Base-by-base conservation (phyloP, 495 filamentous ascomycete species). In the Penicillium odoratum region DNA sequence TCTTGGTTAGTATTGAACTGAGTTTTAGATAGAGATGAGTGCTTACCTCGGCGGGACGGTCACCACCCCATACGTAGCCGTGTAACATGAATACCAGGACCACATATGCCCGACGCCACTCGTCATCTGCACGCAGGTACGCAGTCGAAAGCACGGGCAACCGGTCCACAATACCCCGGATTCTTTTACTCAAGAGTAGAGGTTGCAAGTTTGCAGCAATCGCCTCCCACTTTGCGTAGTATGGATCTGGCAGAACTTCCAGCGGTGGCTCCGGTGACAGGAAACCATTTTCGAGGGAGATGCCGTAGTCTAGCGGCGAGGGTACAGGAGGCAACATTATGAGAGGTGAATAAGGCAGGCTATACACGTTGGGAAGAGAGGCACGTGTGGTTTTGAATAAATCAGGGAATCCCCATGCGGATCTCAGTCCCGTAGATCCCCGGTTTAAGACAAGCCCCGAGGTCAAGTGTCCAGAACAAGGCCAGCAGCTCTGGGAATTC, bases 11-110 rank as follows among this genome's bases (percentile, higher is more conserved):
- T 30, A 9, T n/a, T n/a, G 7, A 9, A 51, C 3, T 11, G 5
- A 0, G 15, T 36, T 16, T 10, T 51, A 5, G 31, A 30, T 44
- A 36, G 42, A 33, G 52, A 38, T 44, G 8, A 29, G 16, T 10
- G 64, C 77, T 29, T 75, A 90, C 88, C 71, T 91, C 87, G 71
- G 80, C 82, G 45, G 95, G 93, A 61, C 77, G 83, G 59, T 93
- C 85, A 69, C 92, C 92, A 65, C 91, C 89, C 94, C 94, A 99
- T 65, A 97, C 90, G 74, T 97, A 98, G 56, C 86, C 88, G 75
- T 98, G 93, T 28, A 92, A 78, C 63, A 97, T 88, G 69, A 97
- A 96, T 18, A 83, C 88, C 53, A 98, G 82, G 38, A 96, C 78
- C 51, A 87, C 85, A 74, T 97, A 97, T 51, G 93, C 93, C 64